Evolutionary conservation across 805 yeast species (phyloP).

Genomic region (Schwanniomyces polymorphus): DNA sequence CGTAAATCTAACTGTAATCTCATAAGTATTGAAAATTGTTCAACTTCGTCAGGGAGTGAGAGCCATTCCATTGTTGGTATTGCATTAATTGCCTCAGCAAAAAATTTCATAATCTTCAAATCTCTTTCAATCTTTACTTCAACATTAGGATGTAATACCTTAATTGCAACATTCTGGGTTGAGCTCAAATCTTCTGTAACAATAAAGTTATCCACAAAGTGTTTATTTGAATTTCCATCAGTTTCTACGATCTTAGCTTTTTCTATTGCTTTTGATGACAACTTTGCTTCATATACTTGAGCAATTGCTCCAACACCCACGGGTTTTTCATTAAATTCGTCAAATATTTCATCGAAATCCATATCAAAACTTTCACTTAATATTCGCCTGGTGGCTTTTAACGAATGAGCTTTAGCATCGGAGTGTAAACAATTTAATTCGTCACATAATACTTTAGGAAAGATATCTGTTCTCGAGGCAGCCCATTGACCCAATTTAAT

Average conservation of each 20-base stretch:
- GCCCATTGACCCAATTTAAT: constrained; percentile 98
- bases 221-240: constrained; percentile 11
- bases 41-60: constrained; percentile 91
- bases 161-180: constrained; percentile 75
- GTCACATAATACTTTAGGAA: constrained; percentile 74
- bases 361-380: constrained; percentile 56
- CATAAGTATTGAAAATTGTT: constrained; percentile 84
- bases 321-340: constrained; percentile 71
- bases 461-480: constrained; percentile 92
- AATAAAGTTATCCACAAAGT: constrained; percentile 28
- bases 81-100: constrained; percentile 67
- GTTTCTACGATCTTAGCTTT: constrained; percentile 29
- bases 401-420: constrained; percentile 72
- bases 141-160: constrained; percentile 89
- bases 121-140: constrained; percentile 74
- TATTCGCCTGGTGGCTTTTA: constrained; percentile 57
- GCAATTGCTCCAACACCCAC: constrained; percentile 99
- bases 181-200: constrained; percentile 38
- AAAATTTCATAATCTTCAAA: constrained; percentile 75
- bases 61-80: constrained; percentile 98
- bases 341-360: constrained; percentile 74
- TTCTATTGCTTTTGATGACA: constrained; percentile 47
- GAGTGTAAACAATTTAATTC: constrained; percentile 81
- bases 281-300: constrained; percentile 81
- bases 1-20: constrained; percentile 83